Percentiles rank a stretch among this genome's conserved stretches.
These are phyloP conservation scores for Coemansia sp. DNA, from an alignment of 192 early-diverging fungal genomes.

Conservation along the genomic window DNA sequence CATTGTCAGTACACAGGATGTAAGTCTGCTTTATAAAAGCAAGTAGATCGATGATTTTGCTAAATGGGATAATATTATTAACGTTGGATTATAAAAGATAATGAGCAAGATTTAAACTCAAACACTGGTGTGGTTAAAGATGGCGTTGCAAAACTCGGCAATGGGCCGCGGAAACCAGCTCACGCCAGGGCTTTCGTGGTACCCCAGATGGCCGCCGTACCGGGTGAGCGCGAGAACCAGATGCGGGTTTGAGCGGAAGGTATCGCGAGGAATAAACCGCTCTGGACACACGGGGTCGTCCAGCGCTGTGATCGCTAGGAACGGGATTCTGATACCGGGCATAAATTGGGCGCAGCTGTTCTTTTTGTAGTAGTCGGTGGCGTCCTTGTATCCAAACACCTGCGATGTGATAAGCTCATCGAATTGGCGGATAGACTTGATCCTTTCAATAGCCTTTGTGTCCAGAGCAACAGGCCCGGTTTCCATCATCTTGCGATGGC, in stretches of 20 bases:
- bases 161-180: slow-evolving; percentile 67
- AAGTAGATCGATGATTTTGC: background rate
- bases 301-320: slow-evolving; percentile 78
- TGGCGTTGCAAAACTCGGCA: slow-evolving; percentile 66
- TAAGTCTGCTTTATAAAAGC: background rate
- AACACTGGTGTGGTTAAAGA: slow-evolving; percentile 28
- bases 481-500: slow-evolving; percentile 52
- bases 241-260: slow-evolving; percentile 74
- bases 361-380: slow-evolving; percentile 76
- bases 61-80: background rate
- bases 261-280: slow-evolving; percentile 69
- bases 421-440: slow-evolving; percentile 73
- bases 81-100: no score
- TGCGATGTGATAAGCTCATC: slow-evolving; percentile 75
- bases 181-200: slow-evolving; percentile 63
- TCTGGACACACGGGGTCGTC: slow-evolving; percentile 87
- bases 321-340: slow-evolving; percentile 69
- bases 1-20: no score
- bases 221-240: slow-evolving; percentile 76
- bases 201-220: slow-evolving; percentile 91
- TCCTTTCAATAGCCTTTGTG: slow-evolving; percentile 55
- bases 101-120: no score
- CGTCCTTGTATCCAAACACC: slow-evolving; percentile 77
- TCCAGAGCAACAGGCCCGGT: slow-evolving; percentile 54
- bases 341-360: slow-evolving; percentile 64